Base-by-base conservation (phyloP, 179 eudicot genomes). In the Silene noctiflora region DNA sequence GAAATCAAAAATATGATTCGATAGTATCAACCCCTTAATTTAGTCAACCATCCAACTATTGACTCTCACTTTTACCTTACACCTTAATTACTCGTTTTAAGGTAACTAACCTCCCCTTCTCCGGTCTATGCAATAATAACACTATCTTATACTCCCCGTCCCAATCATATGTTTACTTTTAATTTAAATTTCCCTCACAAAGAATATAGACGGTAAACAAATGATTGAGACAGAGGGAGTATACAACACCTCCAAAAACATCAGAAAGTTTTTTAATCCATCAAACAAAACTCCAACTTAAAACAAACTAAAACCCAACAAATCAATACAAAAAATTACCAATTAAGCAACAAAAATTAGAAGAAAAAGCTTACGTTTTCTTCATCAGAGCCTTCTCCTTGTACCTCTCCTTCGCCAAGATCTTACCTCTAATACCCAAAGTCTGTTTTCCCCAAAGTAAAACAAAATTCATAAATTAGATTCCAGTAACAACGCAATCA, bases 401-500 rank as follows among this genome's bases (percentile, higher is more conserved):
- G 74, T 92, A 95, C 1, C 87, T 76, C 67, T 93, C 85, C 91
- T 93, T 92, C 21, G 93, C 92, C 68, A 92, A 76, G 87, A 82
- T 83, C 91, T 95, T 95, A 79, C 96, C 99, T 93, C 93, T 95
- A 64, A 88, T 87, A 88, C 99, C 99, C 87, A 94, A 67, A 31
- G 92, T 71, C 99, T 90, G 86, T 75, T 67, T 65, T 17, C 31
- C 6, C 11, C 33, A 46, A 46, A 78, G 4, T 2, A 62, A 56
- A 73, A 17, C 25, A n/a, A 48, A 56, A 17, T 17, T 56, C 20
- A 56, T 56, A 17, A 56, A n/a, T n/a, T 27, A 2, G 1, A 27
- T 25, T 12, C 48, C 35, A 62, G 69, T 4, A 29, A 46, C 3
- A 62, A 62, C 12, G 22, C 71, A 31, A 33, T 10, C 24, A 55